These are phyloP conservation scores for Cenchrus purpureus DNA, from an alignment of 176 grass and related monocot species.

Conservation along the genomic window DNA sequence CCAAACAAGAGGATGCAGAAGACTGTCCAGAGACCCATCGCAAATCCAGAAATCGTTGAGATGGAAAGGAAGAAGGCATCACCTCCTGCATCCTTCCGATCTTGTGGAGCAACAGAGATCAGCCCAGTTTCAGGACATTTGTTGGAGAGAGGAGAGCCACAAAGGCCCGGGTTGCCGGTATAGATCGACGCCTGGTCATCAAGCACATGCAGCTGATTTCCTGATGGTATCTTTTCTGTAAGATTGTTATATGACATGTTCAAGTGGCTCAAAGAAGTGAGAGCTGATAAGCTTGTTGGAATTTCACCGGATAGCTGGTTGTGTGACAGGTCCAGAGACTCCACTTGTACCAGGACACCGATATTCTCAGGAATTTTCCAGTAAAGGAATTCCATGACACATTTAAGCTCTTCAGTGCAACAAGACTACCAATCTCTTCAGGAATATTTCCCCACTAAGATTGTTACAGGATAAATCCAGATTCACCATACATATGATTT, in stretches of 20 bases:
- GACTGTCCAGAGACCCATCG: background rate
- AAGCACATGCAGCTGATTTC: slow-evolving; percentile 20
- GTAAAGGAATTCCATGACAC: slow-evolving; percentile 21
- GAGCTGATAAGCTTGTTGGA: slow-evolving; percentile 1
- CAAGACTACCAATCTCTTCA: background rate
- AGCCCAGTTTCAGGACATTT: background rate
- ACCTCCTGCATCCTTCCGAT: background rate
- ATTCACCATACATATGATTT: background rate
- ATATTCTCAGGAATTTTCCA: background rate
- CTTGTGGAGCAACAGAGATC: background rate
- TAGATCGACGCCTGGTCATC: background rate
- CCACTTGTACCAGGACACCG: background rate
- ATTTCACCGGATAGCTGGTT: background rate
- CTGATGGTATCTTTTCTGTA: slow-evolving; percentile 31
- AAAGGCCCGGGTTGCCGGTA: slow-evolving; percentile 15
- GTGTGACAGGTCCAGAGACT: slow-evolving; percentile 5
- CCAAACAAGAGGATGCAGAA: background rate
- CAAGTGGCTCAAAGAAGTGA: background rate
- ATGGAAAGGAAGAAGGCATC: background rate
- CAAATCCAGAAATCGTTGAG: background rate
- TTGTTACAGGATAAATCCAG: slow-evolving; percentile 35
- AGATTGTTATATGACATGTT: slow-evolving; percentile 32
- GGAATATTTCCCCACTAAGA: slow-evolving; percentile 22
- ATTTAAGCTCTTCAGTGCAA: background rate
- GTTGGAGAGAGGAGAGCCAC: slow-evolving; percentile 17